Conservation (phyloP, 2,329 filamentous ascomycete genomes). For the Neocatenulostroma microsporum region DNA sequence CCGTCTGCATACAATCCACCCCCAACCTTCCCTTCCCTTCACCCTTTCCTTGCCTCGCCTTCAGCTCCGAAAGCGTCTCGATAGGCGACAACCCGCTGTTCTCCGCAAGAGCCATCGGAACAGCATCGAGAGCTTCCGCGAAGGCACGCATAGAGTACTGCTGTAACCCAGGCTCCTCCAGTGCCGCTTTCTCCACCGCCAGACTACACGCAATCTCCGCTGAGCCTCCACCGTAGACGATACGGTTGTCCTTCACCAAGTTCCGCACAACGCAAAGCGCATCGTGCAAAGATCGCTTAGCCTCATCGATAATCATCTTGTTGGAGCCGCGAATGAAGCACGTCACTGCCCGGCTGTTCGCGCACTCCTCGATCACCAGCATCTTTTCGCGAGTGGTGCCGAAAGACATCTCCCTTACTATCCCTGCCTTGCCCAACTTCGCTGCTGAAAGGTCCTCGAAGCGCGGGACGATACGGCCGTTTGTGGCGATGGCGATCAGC, state of each 20-base stretch:
- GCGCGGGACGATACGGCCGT: constrained; percentile 91
- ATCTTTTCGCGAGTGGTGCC: constrained; percentile 98
- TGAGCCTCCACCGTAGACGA: constrained; percentile 94
- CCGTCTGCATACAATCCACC: constrained; percentile 95
- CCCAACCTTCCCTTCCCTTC: constrained; percentile 71
- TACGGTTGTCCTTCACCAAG: constrained; percentile 88
- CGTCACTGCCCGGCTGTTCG: constrained; percentile 93
- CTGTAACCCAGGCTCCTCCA: constrained; percentile 86
- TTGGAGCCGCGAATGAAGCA: constrained; percentile 96
- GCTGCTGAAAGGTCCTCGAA: constrained; percentile 89
- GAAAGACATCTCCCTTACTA: constrained; percentile 92
- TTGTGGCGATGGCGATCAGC: constrained; percentile 95
- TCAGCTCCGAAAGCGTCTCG: constrained; percentile 87
- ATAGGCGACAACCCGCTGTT: constrained; percentile 96
- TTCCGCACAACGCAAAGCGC: constrained; percentile 97
- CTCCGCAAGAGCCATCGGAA: constrained; percentile 94
- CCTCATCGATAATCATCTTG: constrained; percentile 99
- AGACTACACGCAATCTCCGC: constrained; percentile 96
- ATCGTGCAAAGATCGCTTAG: constrained; percentile 94
- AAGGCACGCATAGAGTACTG: constrained; percentile 99
- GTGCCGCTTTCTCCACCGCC: constrained; percentile 88
- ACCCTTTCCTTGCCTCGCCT: constrained; percentile 85
- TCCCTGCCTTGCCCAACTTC: constrained; percentile 82
- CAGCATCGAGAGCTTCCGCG: constrained; percentile 81
- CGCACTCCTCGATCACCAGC: constrained; percentile 98